phyloP scores from a whole-genome alignment of 305 asterid genomes.

The Rubia balearica region DNA sequence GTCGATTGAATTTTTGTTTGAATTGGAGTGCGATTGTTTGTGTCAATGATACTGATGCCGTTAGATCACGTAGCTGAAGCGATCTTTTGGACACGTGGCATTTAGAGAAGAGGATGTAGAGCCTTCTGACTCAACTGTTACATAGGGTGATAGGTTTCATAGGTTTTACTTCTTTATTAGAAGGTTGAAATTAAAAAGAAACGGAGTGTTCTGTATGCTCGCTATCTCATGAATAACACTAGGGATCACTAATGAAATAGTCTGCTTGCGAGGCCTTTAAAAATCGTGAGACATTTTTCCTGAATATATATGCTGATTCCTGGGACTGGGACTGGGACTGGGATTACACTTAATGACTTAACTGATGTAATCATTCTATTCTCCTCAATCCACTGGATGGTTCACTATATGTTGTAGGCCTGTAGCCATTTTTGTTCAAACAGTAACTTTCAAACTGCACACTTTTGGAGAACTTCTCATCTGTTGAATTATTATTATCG shows the following conservation, averaged over 20 bases:
- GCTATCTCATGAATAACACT: not conserved
- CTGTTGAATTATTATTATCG: not conserved
- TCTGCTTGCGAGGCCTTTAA: slow-evolving; percentile 1
- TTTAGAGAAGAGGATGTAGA: not conserved
- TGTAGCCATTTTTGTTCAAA: not conserved
- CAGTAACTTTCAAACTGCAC: not conserved
- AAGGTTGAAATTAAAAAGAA: not conserved
- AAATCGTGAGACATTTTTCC: not conserved
- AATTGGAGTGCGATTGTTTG: not conserved
- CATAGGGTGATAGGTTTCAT: too few relatives aligned
- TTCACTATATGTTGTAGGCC: not conserved
- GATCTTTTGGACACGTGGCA: not conserved
- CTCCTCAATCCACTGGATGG: not conserved
- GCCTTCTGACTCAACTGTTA: not conserved
- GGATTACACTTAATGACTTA: not conserved
- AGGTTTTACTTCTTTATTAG: not conserved
- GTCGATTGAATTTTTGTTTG: not conserved
- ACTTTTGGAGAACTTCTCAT: not conserved
- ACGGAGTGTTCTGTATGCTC: not conserved
- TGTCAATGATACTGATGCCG: not conserved
- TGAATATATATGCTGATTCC: not conserved
- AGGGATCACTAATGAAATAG: not conserved
- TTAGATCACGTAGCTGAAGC: not conserved
- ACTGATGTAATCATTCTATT: too few relatives aligned
- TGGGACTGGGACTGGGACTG: not conserved